Evolutionary conservation across 345 rosid genomes (phyloP).

Genomic region (Pugionium dolabratum): DNA sequence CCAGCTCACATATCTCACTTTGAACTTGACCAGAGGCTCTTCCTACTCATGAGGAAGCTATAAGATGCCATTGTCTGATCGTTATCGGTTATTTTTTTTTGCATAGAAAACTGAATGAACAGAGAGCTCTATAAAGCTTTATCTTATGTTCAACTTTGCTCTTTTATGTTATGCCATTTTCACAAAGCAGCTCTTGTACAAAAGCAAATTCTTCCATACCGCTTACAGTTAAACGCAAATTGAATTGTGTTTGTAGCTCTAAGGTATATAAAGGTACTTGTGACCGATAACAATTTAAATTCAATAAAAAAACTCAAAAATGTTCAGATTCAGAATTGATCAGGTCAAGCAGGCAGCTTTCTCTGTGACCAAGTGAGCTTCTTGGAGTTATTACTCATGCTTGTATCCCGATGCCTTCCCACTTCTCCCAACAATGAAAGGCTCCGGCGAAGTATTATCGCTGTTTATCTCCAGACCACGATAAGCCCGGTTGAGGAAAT

Average conservation of each 20-base stretch:
- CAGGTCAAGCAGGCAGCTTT: background rate
- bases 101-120: background rate
- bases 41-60: conserved; percentile 73
- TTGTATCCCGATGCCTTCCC: conserved; percentile 72
- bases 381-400: conserved; percentile 46
- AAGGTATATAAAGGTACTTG: background rate
- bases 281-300: background rate
- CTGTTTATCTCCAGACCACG: conserved; percentile 68
- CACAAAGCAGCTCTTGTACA: conserved; percentile 16
- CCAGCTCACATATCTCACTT: conserved; percentile 63
- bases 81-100: background rate
- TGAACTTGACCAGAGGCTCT: conserved; percentile 82
- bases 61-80: conserved; percentile 32
- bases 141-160: conserved; percentile 12
- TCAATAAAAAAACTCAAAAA: conserved; percentile 6
- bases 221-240: too few relatives aligned
- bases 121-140: background rate
- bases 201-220: background rate
- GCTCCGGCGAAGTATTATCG: conserved; percentile 53
- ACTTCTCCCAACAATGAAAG: conserved; percentile 64
- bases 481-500: conserved; percentile 61
- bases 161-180: conserved; percentile 1
- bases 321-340: background rate
- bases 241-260: conserved; percentile 11
- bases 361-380: background rate